Evolutionary conservation across 2,329 filamentous ascomycete genomes (phyloP), one percentile per base, ranked within the genome.

Genomic region (Microdochium bolleyi): DNA sequence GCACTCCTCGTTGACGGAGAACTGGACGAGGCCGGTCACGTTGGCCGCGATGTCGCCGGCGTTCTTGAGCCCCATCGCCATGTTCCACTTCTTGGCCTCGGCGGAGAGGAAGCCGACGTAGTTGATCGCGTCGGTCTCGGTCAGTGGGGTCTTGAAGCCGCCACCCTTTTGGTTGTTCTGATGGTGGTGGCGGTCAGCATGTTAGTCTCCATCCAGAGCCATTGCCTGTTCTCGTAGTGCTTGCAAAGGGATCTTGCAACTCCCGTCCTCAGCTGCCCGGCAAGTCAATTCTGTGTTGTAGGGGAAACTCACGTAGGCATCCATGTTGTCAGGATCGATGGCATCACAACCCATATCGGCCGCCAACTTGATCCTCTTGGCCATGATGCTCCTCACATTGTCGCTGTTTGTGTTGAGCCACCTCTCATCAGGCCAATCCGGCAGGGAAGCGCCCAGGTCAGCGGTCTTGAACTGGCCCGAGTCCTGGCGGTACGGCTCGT

Each of bases 1-100:
- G 63, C 86, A 89, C 67, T 88, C 78, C 71, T 89, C 86, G 65
- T 88, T 87, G 59, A 89, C 84, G 7, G 75, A 77, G 68, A 85
- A 89, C 61, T 86, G 73, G 52, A 86, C 77, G 3, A 77, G 65
- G 27, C 71, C 64, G 7, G 76, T 54, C 4, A 77, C 68, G 2
- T 69, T 59, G 1, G 60, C 53, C 52, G 88, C 80, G 56, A 89
- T 83, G 44, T 70, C 73, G 14, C 73, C 80, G 1, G 80, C 82
- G 62, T 89, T 89, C 70, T 89, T 89, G 52, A 89, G 73, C 0
- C 86, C 86, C 10, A 83, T 74, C 1, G 80, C 75, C 64, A 89
- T 69, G 55, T 80, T 79, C 49, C 75, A 73, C 9, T 67, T 64
- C 41, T 73, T 68, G 2, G 85, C 78, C 60, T 79, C 72, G 14